Conservation (phyloP, 129 eudicot genomes). For the Deinandra increscens region DNA sequence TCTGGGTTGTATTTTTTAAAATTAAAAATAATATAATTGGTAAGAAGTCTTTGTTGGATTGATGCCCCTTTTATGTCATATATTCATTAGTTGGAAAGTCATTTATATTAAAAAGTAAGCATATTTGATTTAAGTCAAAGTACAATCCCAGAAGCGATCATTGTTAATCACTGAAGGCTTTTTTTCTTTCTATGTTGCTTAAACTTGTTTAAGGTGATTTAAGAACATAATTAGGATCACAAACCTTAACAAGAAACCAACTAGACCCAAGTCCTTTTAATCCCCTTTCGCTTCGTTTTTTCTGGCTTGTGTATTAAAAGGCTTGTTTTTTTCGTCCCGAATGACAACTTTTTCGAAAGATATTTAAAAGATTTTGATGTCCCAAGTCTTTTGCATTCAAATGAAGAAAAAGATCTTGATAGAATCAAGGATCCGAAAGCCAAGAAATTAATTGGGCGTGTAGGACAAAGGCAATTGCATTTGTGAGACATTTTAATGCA, state of each 20-base stretch:
- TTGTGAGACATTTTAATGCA: conserved; percentile 43
- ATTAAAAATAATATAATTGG: conserved; percentile 28
- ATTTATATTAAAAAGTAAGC: conserved; percentile 14
- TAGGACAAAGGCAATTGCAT: conserved; percentile 32
- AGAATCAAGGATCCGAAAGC: conserved; percentile 23
- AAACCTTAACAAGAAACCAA: conserved; percentile 11
- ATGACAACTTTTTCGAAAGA: background rate
- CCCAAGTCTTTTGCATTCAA: conserved; percentile 13
- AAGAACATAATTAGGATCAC: background rate
- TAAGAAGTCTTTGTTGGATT: conserved; percentile 42
- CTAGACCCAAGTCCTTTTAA: background rate
- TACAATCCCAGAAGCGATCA: background rate
- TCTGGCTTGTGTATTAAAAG: background rate
- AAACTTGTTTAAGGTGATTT: background rate
- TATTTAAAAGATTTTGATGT: background rate
- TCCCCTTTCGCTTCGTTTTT: background rate
- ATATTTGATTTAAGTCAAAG: conserved; percentile 29
- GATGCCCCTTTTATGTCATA: conserved; percentile 41
- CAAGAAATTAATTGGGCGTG: conserved; percentile 15
- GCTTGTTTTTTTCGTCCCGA: background rate
- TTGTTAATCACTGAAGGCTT: background rate
- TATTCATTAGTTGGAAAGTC: conserved; percentile 35
- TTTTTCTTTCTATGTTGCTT: background rate
- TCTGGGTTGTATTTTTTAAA: conserved; percentile 10
- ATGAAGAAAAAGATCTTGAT: background rate